Evolutionary conservation across 352 stramenopile species (phyloP), one percentile per base, ranked within the genome.

Genomic region (Phytophthora rubi): DNA sequence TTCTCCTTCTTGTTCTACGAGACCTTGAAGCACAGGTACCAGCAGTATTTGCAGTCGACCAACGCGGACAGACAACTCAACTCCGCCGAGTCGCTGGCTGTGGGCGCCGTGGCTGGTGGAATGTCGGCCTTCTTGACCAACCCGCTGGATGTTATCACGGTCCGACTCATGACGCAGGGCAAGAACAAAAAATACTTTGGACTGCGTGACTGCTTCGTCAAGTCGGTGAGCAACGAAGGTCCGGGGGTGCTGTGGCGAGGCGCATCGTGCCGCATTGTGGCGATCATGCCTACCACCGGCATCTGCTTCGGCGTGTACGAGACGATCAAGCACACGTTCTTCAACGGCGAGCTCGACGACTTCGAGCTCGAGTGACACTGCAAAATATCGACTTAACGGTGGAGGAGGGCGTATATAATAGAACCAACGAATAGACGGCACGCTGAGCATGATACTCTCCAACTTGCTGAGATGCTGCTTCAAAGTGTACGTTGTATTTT

Each of bases 281-380:
- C 81, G 15, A 87, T 92, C 59, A 93, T 95, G 77, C 86, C 88
- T 13, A 82, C 85, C 13, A 88, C 88, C 2, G 89, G 86, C 33
- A 90, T 97, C 55, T 94, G 84, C 73, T 97, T 97, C 55, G 85
- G 88, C 35, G 83, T 97, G 5, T 97, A 95, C 79, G 88, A 95
- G 77, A 89, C 84, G 4, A 85, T 94, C 75, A 93, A 93, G 70
- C 73, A 73, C 68, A 83, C 75, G 66, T 81, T 88, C 53, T 91
- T 91, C 52, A 42, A 90, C 52, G 84, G 84, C 32, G 83, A 92
- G 55, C 59, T 92, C 8, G 81, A 90, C 5, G 85, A 83, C 15
- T 92, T 92, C 67, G 82, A 91, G 54, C 53, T 90, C 16, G 82
- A 89, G 3, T 79, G 65, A 76, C 63, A 65, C 26, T 35, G 23